phyloP scores from a whole-genome alignment of 495 filamentous ascomycete genomes.

The Polyplosphaeria fusca region DNA sequence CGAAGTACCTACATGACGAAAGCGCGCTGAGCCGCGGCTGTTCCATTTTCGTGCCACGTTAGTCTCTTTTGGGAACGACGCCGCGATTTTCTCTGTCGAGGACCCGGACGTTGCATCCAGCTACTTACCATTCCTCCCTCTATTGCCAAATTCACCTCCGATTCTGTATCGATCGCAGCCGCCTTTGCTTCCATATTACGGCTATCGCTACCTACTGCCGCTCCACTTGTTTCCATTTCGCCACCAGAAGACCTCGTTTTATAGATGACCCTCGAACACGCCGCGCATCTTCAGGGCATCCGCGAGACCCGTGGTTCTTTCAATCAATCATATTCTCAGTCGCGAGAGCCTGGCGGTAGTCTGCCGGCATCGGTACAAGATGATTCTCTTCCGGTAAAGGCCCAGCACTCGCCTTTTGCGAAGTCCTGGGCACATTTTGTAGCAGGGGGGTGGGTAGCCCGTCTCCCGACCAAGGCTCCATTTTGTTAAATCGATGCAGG shows the following conservation, averaged over 20 bases:
- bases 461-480: background rate
- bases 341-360: conserved; percentile 60
- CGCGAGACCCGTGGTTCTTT: conserved; percentile 7
- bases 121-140: no score
- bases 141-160: no score
- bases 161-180: no score
- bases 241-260: background rate
- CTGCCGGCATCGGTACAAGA: conserved; percentile 43
- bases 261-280: conserved; percentile 31
- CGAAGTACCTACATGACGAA: no score
- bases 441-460: conserved; percentile 68
- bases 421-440: conserved; percentile 89
- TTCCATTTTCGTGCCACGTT: no score
- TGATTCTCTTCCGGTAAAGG: conserved; percentile 39
- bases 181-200: no score
- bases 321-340: conserved; percentile 46
- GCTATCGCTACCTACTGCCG: no score
- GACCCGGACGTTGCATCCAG: no score
- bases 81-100: no score
- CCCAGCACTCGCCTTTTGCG: conserved; percentile 50
- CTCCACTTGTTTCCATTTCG: no score
- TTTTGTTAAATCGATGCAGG: conserved; percentile 46
- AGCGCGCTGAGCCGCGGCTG: no score
- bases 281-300: conserved; percentile 14
- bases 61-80: no score